A percentile compares a stretch with the other conserved stretches of the same genome.
phyloP scores from a whole-genome alignment of 192 early-diverging fungal species.

The Entrophospora sp. region DNA sequence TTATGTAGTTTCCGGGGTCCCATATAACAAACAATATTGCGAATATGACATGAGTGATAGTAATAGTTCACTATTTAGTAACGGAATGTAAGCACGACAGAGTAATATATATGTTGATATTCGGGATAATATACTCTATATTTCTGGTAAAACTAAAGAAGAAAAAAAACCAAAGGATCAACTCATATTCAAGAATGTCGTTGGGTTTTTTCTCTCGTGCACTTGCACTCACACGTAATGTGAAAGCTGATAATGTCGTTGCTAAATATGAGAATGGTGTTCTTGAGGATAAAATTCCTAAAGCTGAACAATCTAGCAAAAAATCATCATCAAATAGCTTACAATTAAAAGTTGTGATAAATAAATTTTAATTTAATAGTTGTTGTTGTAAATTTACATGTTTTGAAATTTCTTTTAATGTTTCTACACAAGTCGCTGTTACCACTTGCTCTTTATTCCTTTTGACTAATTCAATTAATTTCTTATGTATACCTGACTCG shows the following conservation, averaged over 20 bases:
- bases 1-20: no score
- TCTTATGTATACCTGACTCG: constrained; percentile 32
- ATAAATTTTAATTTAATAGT: neutral
- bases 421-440: constrained; percentile 44
- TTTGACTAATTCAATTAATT: constrained; percentile 41
- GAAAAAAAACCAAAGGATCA: constrained; percentile 25
- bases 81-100: no score
- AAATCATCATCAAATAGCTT: constrained; percentile 40
- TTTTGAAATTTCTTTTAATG: constrained; percentile 41
- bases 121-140: constrained; percentile 34
- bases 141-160: constrained; percentile 37
- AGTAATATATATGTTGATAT: constrained; percentile 43
- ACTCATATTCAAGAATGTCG: constrained; percentile 41
- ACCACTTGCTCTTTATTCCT: constrained; percentile 38
- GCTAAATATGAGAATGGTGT: constrained; percentile 51
- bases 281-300: constrained; percentile 37
- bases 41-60: no score
- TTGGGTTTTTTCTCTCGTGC: constrained; percentile 37
- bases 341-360: no score
- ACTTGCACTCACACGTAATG: constrained; percentile 39
- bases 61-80: no score
- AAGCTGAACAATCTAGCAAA: constrained; percentile 29
- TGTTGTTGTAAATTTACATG: constrained; percentile 33
- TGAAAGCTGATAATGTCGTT: constrained; percentile 34
- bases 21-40: no score